phyloP scores from a whole-genome alignment of 139 green algal genomes.

The Coelastrella sp. region DNA sequence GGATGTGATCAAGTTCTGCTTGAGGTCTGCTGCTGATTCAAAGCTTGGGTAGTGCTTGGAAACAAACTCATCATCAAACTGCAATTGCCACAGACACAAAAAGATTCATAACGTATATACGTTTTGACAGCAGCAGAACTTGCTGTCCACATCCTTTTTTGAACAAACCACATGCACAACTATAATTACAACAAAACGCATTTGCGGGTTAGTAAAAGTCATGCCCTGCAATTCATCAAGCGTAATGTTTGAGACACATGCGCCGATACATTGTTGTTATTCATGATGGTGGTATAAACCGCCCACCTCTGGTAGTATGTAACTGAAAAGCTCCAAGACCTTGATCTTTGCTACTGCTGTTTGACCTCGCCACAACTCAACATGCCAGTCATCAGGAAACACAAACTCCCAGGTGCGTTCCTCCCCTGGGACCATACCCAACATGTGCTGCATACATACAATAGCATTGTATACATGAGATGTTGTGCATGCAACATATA shows the following conservation, averaged over 20 bases:
- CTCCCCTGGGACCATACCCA: conserved; percentile 53
- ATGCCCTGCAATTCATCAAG: no score
- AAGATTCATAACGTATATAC: neutral
- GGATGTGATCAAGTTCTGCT: conserved; percentile 51
- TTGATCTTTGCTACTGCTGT: conserved; percentile 39
- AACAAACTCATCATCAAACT: conserved; percentile 72
- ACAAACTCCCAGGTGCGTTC: conserved; percentile 54
- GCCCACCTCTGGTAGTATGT: conserved; percentile 62
- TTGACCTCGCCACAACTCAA: conserved; percentile 63
- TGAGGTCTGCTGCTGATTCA: conserved; percentile 52
- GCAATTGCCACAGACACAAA: neutral
- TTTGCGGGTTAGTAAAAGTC: no score
- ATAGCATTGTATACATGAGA: neutral
- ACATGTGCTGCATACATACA: conserved; percentile 51
- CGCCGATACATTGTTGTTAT: no score
- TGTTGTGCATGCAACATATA: neutral
- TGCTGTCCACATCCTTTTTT: no score
- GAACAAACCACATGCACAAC: neutral
- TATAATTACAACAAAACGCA: neutral
- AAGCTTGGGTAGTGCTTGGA: conserved; percentile 51
- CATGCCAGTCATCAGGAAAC: conserved; percentile 59
- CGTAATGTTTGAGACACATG: no score
- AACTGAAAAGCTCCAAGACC: conserved; percentile 64
- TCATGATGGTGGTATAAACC: no score
- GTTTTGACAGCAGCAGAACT: neutral